A percentile compares a stretch with the other conserved stretches of the same genome.
Evolutionary conservation across 2,329 filamentous ascomycete genomes (phyloP).

Genomic region (Periconia macrospinosa): DNA sequence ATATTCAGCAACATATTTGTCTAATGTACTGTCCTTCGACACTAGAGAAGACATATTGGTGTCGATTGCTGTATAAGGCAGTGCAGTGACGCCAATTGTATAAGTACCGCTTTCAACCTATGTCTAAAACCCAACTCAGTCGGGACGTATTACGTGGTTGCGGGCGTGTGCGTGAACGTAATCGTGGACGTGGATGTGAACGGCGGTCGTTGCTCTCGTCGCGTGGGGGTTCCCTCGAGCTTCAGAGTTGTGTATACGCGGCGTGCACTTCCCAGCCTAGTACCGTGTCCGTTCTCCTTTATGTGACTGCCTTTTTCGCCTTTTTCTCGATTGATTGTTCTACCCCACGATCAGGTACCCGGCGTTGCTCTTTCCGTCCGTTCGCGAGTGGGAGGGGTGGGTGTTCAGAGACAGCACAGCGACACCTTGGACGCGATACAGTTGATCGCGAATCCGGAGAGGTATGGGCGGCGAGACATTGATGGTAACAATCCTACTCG

Average conservation of each 20-base stretch:
- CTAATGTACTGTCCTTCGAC: constrained; percentile 32
- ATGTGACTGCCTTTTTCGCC: neutral
- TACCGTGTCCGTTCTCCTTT: neutral
- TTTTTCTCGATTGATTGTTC: neutral
- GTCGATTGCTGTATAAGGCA: neutral
- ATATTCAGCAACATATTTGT: constrained; percentile 30
- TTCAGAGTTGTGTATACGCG: no score
- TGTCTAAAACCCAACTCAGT: neutral
- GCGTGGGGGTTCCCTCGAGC: neutral
- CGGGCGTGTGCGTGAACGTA: neutral
- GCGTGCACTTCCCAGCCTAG: neutral
- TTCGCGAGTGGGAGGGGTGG: neutral
- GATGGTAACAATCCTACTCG: neutral
- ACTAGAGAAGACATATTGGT: neutral
- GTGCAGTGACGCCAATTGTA: neutral
- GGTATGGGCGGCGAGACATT: neutral
- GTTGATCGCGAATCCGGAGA: neutral
- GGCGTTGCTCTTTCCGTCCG: neutral
- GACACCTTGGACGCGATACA: neutral
- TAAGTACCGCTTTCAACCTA: neutral
- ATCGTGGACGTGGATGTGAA: neutral
- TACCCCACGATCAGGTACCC: neutral
- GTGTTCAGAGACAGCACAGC: neutral
- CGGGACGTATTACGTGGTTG: neutral
- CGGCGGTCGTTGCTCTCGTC: neutral